Percentiles rank a stretch among this genome's conserved stretches.
Evolutionary conservation across 2,329 filamentous ascomycete genomes (phyloP).

Genomic region (Stemphylium beticola): DNA sequence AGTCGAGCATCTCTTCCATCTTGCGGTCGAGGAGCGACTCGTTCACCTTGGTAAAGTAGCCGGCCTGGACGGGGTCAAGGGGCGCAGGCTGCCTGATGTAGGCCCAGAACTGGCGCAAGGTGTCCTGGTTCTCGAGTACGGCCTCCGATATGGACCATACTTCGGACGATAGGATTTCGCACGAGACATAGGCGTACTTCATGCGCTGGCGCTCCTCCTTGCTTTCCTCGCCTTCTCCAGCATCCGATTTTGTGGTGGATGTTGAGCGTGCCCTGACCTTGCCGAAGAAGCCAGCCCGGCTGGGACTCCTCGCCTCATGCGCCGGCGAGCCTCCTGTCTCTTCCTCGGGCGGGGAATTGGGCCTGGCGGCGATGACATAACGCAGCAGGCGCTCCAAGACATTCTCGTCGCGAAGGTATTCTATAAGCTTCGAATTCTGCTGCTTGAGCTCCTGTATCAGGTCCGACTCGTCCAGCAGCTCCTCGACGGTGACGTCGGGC

Average conservation of each 20-base stretch:
- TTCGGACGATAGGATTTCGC: conserved; percentile 92
- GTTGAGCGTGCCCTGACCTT: conserved; percentile 54
- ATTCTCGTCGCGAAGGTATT: conserved; percentile 88
- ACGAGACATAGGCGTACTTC: conserved; percentile 91
- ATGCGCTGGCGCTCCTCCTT: conserved; percentile 89
- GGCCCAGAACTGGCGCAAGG: conserved; percentile 86
- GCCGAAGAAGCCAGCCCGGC: conserved; percentile 54
- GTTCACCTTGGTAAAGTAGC: conserved; percentile 99
- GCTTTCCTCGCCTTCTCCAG: conserved; percentile 61
- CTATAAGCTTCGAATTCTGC: conserved; percentile 96
- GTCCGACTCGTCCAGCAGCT: conserved; percentile 94
- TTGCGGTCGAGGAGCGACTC: conserved; percentile 98
- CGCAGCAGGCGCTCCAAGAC: conserved; percentile 85
- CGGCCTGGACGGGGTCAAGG: conserved; percentile 89
- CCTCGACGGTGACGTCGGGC: conserved; percentile 90
- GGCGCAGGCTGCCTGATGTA: conserved; percentile 85
- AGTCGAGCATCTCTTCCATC: conserved; percentile 93
- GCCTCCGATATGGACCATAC: conserved; percentile 97
- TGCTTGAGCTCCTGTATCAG: conserved; percentile 97
- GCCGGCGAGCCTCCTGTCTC: conserved; percentile 54
- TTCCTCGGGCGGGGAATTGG: conserved; percentile 49
- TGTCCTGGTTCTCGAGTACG: conserved; percentile 80
- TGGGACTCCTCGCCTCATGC: conserved; percentile 43
- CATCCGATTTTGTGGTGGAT: conserved; percentile 51
- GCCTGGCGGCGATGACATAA: conserved; percentile 84